Base-by-base conservation (phyloP, 148 eudicot species). In the Vaccinium macrocarpon region DNA sequence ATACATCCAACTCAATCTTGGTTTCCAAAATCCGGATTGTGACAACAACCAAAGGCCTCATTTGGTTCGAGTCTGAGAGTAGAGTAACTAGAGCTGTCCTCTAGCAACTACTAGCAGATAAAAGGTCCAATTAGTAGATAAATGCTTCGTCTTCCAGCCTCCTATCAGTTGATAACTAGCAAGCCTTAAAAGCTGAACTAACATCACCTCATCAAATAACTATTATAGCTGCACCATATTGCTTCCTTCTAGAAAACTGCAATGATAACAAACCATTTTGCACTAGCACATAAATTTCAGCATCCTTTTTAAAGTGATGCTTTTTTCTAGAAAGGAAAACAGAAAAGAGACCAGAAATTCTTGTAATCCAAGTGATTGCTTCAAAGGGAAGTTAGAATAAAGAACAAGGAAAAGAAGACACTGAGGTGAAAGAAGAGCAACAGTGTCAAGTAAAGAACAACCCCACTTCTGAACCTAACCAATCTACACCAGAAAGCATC, bases 401-500 rank as follows among this genome's bases (percentile, higher is more conserved):
- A 74, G 80, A 80, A 83, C 46, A 76, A 78, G 84, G 51, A 76
- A 78, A 79, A 74, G 85, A 64, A 85, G 81, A 73, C 74, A 70
- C 38, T 1, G 48, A 86, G 50, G 38, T 16, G 23, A 82, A 79
- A 50, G 46, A 79, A 84, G 81, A 59, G 70, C 46, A 62, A 85
- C 82, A 82, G 80, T 82, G 84, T 85, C 84, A 86, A 23, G 84
- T 80, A 89, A 89, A 83, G 86, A 86, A 80, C 81, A 81, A 79
- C 71, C 76, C 83, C 78, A 77, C 72, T 81, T 75, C 18, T 57
- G 72, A 81, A 78, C 84, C 77, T 62, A 81, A 86, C 82, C 87
- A 83, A 81, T 21, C 75, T 49, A 48, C 72, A 74, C 6, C 32
- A 56, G 66, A 82, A 82, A 87, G 88, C 83, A 88, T 76, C 68